Evolutionary conservation across 2,329 filamentous ascomycete species (phyloP).

Genomic region (Neonectria neomacrospora): DNA sequence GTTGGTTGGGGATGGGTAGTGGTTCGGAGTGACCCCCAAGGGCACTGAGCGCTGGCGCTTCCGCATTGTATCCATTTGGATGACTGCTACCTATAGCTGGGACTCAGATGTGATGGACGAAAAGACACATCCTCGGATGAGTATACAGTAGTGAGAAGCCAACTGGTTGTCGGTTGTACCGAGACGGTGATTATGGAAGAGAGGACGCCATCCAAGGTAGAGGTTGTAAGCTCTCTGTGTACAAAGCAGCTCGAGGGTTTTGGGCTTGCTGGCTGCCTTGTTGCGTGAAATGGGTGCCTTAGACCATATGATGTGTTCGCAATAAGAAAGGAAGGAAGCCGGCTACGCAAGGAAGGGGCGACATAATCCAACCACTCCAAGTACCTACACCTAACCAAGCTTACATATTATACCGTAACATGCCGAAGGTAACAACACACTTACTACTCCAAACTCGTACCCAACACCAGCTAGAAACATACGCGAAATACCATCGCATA

Average conservation of each 20-base stretch:
- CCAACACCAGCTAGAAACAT: neutral
- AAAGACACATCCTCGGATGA: neutral
- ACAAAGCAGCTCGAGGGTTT: neutral
- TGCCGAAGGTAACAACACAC: too few species aligned
- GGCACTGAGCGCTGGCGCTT: constrained; percentile 34
- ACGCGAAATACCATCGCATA: neutral
- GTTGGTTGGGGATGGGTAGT: constrained; percentile 19
- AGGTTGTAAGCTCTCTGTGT: neutral
- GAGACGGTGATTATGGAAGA: neutral
- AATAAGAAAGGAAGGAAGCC: neutral
- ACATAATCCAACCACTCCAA: neutral
- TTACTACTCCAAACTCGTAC: neutral
- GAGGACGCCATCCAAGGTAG: neutral
- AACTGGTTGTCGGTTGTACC: neutral
- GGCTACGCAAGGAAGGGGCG: neutral
- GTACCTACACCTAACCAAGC: too few species aligned
- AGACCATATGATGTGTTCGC: neutral
- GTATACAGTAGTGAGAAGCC: neutral
- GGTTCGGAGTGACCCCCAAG: neutral
- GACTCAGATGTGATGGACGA: too few species aligned
- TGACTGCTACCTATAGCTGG: neutral
- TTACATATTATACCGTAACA: too few species aligned
- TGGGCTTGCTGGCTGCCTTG: neutral
- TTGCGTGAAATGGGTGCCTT: neutral
- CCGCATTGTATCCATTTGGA: constrained; percentile 17